phyloP scores from a whole-genome alignment of 768 basidiomycete genomes.

The Psilocybe cyanescens region DNA sequence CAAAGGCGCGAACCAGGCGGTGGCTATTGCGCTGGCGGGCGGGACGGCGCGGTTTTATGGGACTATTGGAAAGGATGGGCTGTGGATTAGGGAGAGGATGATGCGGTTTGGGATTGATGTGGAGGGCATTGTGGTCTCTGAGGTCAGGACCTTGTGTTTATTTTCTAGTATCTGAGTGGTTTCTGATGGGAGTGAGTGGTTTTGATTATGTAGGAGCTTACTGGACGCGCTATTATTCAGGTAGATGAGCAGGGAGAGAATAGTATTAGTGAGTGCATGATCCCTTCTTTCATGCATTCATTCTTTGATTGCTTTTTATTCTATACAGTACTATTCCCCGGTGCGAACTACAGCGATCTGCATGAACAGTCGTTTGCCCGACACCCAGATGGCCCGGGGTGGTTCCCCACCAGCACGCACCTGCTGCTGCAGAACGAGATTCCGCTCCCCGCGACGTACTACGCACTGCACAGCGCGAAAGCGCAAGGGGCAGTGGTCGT shows the following conservation, averaged over 20 bases:
- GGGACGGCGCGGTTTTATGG: conserved; percentile 52
- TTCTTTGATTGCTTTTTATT: neutral
- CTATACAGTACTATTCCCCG: conserved; percentile 53
- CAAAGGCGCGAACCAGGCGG: conserved; percentile 69
- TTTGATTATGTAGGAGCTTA: conserved; percentile 40
- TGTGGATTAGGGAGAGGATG: conserved; percentile 48
- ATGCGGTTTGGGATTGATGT: conserved; percentile 43
- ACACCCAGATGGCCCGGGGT: conserved; percentile 3
- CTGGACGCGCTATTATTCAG: conserved; percentile 66
- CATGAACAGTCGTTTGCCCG: conserved; percentile 31
- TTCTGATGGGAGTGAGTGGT: neutral
- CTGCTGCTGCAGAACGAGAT: conserved; percentile 68
- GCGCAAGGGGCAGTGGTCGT: conserved; percentile 35
- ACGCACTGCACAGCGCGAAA: conserved; percentile 27
- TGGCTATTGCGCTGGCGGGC: conserved; percentile 57
- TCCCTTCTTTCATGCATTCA: too few relatives aligned
- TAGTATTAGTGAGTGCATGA: conserved; percentile 52
- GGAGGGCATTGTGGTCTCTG: conserved; percentile 37
- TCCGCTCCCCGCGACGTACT: conserved; percentile 42
- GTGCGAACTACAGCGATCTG: conserved; percentile 53
- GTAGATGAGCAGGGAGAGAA: conserved; percentile 62
- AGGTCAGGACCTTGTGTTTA: conserved; percentile 29
- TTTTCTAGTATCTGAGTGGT: neutral
- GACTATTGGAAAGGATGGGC: conserved; percentile 56
- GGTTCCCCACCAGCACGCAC: conserved; percentile 46